Conservation (phyloP, 192 early-diverging fungal genomes). For the Linderina pennispora region DNA sequence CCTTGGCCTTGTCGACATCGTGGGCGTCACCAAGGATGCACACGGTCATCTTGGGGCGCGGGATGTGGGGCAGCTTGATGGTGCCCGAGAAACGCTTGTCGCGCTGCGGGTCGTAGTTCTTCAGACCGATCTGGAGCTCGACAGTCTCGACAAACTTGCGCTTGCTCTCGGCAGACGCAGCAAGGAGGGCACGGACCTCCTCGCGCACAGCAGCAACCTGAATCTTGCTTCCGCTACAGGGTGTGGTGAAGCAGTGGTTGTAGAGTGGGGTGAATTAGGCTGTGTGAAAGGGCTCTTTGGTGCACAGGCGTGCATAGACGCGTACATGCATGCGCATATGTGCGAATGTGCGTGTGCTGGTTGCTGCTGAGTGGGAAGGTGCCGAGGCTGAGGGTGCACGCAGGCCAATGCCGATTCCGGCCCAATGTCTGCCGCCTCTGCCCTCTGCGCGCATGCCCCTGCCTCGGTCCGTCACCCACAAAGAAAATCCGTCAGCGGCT, state of each 20-base stretch:
- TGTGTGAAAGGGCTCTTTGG: neutral
- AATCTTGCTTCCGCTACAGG: conserved; percentile 62
- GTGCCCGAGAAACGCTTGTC: conserved; percentile 99
- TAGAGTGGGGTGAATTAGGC: neutral
- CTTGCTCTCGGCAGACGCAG: conserved; percentile 80
- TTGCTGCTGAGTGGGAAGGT: neutral
- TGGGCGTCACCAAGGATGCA: conserved; percentile 94
- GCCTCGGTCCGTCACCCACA: too few species aligned
- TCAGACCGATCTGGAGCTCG: conserved; percentile 97
- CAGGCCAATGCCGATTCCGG: too few species aligned
- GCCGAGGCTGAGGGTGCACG: too few species aligned
- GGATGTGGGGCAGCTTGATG: conserved; percentile 88
- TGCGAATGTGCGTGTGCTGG: neutral
- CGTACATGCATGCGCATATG: neutral
- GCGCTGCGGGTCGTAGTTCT: conserved; percentile 99
- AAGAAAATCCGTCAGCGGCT: too few species aligned
- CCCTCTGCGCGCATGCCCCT: too few species aligned
- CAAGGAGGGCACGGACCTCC: conserved; percentile 61
- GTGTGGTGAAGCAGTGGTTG: neutral
- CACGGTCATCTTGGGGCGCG: conserved; percentile 91
- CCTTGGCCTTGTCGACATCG: conserved; percentile 95
- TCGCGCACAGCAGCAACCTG: conserved; percentile 85
- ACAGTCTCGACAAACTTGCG: conserved; percentile 96
- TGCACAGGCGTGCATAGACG: neutral
- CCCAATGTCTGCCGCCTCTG: too few species aligned